Percentiles rank a stretch among this genome's conserved stretches.
Conservation (phyloP, 768 basidiomycete species). For the Paxillus involutus region DNA sequence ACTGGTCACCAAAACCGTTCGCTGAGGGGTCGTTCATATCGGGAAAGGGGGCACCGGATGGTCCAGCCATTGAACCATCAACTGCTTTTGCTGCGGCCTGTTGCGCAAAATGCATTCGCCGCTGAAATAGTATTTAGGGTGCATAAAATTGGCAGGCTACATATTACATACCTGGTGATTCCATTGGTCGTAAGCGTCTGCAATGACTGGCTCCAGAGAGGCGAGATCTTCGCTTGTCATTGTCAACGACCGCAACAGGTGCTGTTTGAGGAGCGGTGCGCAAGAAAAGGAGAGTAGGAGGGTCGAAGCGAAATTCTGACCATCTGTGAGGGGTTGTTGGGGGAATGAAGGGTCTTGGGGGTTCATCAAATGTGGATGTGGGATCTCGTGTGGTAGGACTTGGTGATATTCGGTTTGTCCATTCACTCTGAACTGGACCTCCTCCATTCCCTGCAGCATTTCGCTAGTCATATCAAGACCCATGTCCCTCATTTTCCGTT, state of each 20-base stretch:
- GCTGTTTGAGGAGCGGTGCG: constrained; percentile 70
- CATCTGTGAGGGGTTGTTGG: constrained; percentile 49
- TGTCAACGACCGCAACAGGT: constrained; percentile 66
- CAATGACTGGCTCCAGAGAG: constrained; percentile 75
- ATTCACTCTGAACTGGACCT: constrained; percentile 61
- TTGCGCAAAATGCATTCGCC: constrained; percentile 34
- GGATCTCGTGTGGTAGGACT: constrained; percentile 37
- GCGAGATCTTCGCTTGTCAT: constrained; percentile 81
- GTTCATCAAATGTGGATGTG: constrained; percentile 31
- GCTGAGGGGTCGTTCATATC: constrained; percentile 32
- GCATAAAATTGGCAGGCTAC: not conserved
- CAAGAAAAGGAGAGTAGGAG: constrained; percentile 76
- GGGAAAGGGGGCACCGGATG: constrained; percentile 30
- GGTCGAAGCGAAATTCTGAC: constrained; percentile 80
- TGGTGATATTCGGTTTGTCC: constrained; percentile 39
- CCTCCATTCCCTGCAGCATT: constrained; percentile 61
- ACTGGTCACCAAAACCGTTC: constrained; percentile 29
- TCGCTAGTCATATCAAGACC: constrained; percentile 82
- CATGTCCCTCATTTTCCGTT: constrained; percentile 79
- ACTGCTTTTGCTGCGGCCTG: no score
- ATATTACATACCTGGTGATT: constrained; percentile 63
- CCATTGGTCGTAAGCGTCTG: constrained; percentile 87
- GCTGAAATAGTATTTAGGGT: constrained; percentile 27
- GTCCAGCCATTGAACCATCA: constrained; percentile 31
- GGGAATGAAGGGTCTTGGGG: constrained; percentile 65